Conservation (phyloP, 495 filamentous ascomycete genomes). For the Xylaria venustula region DNA sequence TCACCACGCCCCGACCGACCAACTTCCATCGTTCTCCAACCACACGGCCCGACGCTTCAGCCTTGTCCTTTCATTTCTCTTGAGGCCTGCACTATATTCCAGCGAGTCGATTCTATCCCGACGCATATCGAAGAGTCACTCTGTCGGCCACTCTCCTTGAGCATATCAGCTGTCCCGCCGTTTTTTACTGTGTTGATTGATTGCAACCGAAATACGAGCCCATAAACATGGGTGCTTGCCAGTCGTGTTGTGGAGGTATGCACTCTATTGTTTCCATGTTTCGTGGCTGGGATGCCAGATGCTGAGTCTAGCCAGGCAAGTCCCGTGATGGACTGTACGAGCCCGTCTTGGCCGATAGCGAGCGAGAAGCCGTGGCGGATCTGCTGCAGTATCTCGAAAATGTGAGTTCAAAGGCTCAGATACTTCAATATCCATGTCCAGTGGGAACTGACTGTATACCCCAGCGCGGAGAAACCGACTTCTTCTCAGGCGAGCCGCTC, state of each 20-base stretch:
- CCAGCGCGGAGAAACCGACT: constrained; percentile 91
- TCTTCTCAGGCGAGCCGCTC: constrained; percentile 97
- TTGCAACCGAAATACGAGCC: constrained; percentile 12
- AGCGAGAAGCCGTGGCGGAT: constrained; percentile 95
- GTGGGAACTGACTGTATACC: constrained; percentile 21
- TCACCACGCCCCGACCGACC: constrained; percentile 1
- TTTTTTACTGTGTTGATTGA: constrained; percentile 19
- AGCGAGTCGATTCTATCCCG: neutral
- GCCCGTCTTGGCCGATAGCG: constrained; percentile 90
- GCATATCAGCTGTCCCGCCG: neutral
- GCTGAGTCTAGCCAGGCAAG: constrained; percentile 56
- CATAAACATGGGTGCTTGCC: constrained; percentile 46
- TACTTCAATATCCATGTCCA: neutral
- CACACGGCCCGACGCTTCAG: neutral
- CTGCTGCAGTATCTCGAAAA: constrained; percentile 94
- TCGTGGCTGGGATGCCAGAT: constrained; percentile 14
- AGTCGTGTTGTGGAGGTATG: constrained; percentile 53
- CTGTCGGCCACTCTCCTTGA: neutral
- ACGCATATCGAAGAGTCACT: neutral
- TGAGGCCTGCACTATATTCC: neutral
- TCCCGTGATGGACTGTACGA: constrained; percentile 94
- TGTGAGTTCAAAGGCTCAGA: constrained; percentile 50
- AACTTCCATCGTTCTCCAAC: constrained; percentile 2
- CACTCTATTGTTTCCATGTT: constrained; percentile 10
- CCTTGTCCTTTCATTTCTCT: neutral